These are phyloP conservation scores for Flueggea neowawraea DNA, from an alignment of 441 rosid genomes.

Conservation along the genomic window DNA sequence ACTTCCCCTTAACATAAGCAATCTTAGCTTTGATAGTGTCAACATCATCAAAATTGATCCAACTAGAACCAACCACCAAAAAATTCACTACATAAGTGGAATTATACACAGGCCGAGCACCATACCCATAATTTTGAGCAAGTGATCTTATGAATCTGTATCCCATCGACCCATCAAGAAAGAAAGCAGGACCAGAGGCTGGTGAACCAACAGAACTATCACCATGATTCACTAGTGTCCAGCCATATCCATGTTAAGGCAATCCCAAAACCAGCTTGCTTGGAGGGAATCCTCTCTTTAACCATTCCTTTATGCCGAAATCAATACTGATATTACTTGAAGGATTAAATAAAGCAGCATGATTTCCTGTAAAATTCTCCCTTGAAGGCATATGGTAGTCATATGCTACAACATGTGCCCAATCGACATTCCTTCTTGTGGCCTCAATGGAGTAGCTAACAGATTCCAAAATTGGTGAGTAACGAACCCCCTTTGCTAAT, in stretches of 20 bases:
- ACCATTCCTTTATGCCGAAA: slow-evolving; percentile 33
- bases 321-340: slow-evolving; percentile 26
- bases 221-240: slow-evolving; percentile 26
- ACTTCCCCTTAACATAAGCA: slow-evolving; percentile 34
- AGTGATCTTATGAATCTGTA: slow-evolving; percentile 24
- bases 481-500: slow-evolving; percentile 18
- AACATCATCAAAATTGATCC: slow-evolving; percentile 51
- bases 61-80: slow-evolving; percentile 22
- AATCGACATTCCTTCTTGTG: slow-evolving; percentile 30
- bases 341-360: slow-evolving; percentile 42
- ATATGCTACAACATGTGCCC: slow-evolving; percentile 40
- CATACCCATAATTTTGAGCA: slow-evolving; percentile 32
- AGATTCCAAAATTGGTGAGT: slow-evolving; percentile 12
- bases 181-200: slow-evolving; percentile 28
- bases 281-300: slow-evolving; percentile 27
- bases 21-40: slow-evolving; percentile 36
- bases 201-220: slow-evolving; percentile 24
- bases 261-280: slow-evolving; percentile 39
- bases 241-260: slow-evolving; percentile 52
- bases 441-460: slow-evolving; percentile 28
- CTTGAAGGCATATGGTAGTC: slow-evolving; percentile 41
- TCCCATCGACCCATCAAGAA: slow-evolving; percentile 38
- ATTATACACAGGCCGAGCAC: slow-evolving; percentile 33
- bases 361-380: slow-evolving; percentile 35
- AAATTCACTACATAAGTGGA: slow-evolving; percentile 34